phyloP scores from a whole-genome alignment of 2,329 filamentous ascomycete species.

The Fusarium liriodendri region DNA sequence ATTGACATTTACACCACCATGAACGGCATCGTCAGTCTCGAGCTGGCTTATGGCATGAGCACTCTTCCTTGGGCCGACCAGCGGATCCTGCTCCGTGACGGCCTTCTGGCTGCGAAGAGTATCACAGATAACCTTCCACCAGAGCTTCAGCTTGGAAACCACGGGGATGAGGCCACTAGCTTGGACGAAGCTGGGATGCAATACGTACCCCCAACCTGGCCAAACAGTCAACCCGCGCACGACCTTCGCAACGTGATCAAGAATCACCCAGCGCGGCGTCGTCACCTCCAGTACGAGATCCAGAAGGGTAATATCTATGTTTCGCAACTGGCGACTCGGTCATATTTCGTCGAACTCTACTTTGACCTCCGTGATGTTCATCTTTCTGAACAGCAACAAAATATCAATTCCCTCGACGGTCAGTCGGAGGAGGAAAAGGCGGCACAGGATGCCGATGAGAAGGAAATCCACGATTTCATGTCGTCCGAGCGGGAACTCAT shows the following conservation, averaged over 20 bases:
- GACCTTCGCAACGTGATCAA: conserved; percentile 64
- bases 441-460: conserved; percentile 54
- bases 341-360: conserved; percentile 88
- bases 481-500: conserved; percentile 82
- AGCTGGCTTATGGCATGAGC: conserved; percentile 84
- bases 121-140: conserved; percentile 75
- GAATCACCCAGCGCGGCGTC: conserved; percentile 61
- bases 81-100: conserved; percentile 76
- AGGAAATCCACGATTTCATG: conserved; percentile 72
- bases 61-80: conserved; percentile 84
- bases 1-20: conserved; percentile 84
- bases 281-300: conserved; percentile 82
- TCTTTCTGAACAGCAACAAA: conserved; percentile 57
- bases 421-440: conserved; percentile 52
- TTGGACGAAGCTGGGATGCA: conserved; percentile 60
- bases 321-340: conserved; percentile 83
- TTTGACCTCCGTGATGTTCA: conserved; percentile 79
- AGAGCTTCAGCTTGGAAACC: conserved; percentile 70
- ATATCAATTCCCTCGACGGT: conserved; percentile 50
- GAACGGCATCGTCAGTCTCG: conserved; percentile 81
- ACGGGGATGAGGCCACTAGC: conserved; percentile 49
- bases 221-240: conserved; percentile 57
- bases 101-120: conserved; percentile 76
- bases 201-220: conserved; percentile 64
- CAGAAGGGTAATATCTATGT: conserved; percentile 92